These are phyloP conservation scores for Coprinopsis sp. DNA, from an alignment of 768 basidiomycete genomes.

Conservation along the genomic window DNA sequence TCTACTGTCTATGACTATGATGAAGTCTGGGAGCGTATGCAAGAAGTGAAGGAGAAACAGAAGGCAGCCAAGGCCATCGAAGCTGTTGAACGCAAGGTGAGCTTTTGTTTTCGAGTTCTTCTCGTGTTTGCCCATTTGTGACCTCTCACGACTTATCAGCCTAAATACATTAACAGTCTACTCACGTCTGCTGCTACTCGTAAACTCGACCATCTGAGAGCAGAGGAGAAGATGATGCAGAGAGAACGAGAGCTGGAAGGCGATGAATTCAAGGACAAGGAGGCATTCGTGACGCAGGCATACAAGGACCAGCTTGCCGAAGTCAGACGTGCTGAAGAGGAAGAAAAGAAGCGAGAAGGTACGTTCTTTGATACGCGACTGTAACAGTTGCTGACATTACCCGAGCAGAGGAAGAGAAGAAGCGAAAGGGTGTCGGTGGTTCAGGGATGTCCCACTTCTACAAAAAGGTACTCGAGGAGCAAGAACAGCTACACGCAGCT, in stretches of 20 bases:
- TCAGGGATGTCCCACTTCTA: slow-evolving; percentile 87
- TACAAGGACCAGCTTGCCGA: slow-evolving; percentile 97
- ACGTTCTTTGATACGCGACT: too few species aligned
- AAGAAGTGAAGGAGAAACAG: slow-evolving; percentile 71
- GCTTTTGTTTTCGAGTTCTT: slow-evolving; percentile 19
- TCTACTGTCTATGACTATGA: slow-evolving; percentile 90
- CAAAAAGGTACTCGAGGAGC: slow-evolving; percentile 69
- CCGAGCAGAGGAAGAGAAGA: slow-evolving; percentile 64
- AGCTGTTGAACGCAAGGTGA: slow-evolving; percentile 71
- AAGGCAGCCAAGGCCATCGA: slow-evolving; percentile 77
- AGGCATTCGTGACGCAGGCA: slow-evolving; percentile 94
- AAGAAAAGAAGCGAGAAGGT: slow-evolving; percentile 89
- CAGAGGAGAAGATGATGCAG: slow-evolving; percentile 98
- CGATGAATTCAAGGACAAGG: slow-evolving; percentile 90
- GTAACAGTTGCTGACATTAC: too few species aligned
- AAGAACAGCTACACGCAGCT: slow-evolving; percentile 79
- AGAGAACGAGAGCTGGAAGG: slow-evolving; percentile 90
- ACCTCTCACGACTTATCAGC: slow-evolving; percentile 40
- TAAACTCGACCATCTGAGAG: slow-evolving; percentile 81
- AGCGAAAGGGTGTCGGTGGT: slow-evolving; percentile 47
- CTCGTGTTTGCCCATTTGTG: background rate
- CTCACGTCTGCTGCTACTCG: slow-evolving; percentile 81
- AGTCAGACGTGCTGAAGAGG: slow-evolving; percentile 85
- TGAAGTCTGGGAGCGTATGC: slow-evolving; percentile 95
- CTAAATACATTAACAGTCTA: slow-evolving; percentile 87